Conservation (phyloP, 345 rosid genomes). For the Salix udensis region DNA sequence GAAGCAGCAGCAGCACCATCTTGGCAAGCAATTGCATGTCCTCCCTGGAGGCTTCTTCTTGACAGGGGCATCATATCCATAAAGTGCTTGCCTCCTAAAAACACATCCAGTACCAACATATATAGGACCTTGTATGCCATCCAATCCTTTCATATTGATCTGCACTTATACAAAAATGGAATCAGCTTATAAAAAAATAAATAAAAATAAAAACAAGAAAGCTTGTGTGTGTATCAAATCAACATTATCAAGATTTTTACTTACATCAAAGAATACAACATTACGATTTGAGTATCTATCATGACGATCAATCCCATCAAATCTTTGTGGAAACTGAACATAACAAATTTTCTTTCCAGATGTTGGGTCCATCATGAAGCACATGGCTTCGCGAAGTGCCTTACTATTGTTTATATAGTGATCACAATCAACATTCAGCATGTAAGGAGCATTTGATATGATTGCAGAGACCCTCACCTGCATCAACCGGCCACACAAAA, state of each 20-base stretch:
- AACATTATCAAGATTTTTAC: not conserved
- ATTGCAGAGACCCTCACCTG: conserved; percentile 18
- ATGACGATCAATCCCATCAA: conserved; percentile 16
- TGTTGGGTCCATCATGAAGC: conserved; percentile 19
- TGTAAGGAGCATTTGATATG: conserved; percentile 17
- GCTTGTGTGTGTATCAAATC: not conserved
- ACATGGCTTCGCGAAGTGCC: conserved; percentile 20
- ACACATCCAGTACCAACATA: conserved; percentile 95
- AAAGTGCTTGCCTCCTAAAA: conserved; percentile 82
- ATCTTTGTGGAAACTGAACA: conserved; percentile 23
- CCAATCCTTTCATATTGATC: conserved; percentile 95
- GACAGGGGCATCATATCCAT: conserved; percentile 74
- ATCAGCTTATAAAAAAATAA: not conserved
- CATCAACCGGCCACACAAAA: not conserved
- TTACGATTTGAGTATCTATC: conserved; percentile 21
- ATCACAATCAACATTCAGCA: conserved; percentile 23
- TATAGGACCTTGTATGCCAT: conserved; percentile 90
- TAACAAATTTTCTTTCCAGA: conserved; percentile 16
- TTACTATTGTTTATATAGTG: conserved; percentile 17
- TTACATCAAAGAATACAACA: conserved; percentile 20
- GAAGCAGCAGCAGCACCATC: conserved; percentile 51
- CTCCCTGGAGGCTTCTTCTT: conserved; percentile 67
- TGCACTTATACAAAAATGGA: conserved; percentile 28
- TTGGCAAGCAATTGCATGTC: conserved; percentile 86
- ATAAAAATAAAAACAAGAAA: not conserved